phyloP scores from a whole-genome alignment of 139 green algal genomes.

The Gonium pectorale region DNA sequence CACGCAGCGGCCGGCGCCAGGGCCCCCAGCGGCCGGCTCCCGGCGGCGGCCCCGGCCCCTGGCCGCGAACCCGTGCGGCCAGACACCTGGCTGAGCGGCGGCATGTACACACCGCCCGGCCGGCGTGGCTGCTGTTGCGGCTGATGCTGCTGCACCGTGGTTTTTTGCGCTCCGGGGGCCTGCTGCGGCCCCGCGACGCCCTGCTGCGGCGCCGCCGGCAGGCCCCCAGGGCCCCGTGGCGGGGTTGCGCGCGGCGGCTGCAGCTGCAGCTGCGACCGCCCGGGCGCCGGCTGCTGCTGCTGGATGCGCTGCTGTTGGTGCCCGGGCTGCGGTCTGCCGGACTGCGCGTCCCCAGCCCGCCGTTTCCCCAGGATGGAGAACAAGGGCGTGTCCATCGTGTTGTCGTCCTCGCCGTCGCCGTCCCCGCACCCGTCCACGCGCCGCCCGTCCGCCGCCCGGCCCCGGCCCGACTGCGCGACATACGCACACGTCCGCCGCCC shows the following conservation, averaged over 20 bases:
- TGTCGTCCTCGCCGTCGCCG: background rate
- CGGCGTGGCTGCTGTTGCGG: background rate
- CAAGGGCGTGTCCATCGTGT: background rate
- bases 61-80: background rate
- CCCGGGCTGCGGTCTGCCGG: background rate
- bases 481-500: too few species aligned
- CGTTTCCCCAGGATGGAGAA: slow-evolving; percentile 36
- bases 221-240: too few species aligned
- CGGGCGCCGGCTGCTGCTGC: background rate
- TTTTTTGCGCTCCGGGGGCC: too few species aligned
- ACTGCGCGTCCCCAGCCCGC: background rate
- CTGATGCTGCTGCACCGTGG: background rate
- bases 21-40: too few species aligned
- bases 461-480: too few species aligned
- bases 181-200: too few species aligned
- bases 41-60: background rate
- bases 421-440: background rate
- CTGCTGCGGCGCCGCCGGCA: too few species aligned
- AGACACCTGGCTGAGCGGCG: slow-evolving; percentile 3
- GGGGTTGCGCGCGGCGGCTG: too few species aligned
- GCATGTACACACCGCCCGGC: slow-evolving; percentile 16
- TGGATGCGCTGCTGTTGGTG: background rate
- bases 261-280: too few species aligned
- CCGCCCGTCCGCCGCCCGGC: background rate
- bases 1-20: too few species aligned